phyloP scores from a whole-genome alignment of 208 protist genomes.

The Leishmania braziliensis region DNA sequence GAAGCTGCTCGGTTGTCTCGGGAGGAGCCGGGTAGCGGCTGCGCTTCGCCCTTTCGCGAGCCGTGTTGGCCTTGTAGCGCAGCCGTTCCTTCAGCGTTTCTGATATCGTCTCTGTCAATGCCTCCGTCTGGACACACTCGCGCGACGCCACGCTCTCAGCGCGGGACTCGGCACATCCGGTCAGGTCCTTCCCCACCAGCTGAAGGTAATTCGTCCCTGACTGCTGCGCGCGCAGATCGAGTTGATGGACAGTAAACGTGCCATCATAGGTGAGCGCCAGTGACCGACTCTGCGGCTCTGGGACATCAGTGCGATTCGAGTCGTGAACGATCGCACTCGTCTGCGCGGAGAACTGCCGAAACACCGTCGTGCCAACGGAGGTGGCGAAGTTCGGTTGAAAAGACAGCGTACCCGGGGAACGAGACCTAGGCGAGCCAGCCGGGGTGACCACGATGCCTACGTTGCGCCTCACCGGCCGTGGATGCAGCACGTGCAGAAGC shows the following conservation, averaged over 20 bases:
- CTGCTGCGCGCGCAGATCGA: slow-evolving; percentile 67
- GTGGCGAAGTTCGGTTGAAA: not conserved
- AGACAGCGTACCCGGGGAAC: not conserved
- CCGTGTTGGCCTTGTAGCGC: slow-evolving; percentile 48
- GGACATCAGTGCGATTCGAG: not conserved
- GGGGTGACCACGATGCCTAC: not conserved
- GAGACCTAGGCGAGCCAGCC: not conserved
- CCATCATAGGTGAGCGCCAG: slow-evolving; percentile 57
- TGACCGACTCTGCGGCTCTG: not conserved
- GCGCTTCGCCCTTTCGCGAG: slow-evolving; percentile 52
- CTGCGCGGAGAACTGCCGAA: not conserved
- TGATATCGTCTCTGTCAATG: slow-evolving; percentile 74
- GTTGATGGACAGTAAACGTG: slow-evolving; percentile 67
- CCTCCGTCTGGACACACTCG: slow-evolving; percentile 84
- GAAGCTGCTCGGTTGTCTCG: slow-evolving; percentile 65
- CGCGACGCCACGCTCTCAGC: slow-evolving; percentile 68
- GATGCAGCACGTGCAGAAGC: slow-evolving; percentile 42
- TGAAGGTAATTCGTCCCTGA: slow-evolving; percentile 72
- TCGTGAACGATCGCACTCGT: not conserved
- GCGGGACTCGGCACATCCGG: slow-evolving; percentile 62
- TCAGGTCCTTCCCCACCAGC: slow-evolving; percentile 57
- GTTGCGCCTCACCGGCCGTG: slow-evolving; percentile 1
- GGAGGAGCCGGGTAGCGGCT: slow-evolving; percentile 70
- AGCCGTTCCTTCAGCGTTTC: slow-evolving; percentile 46
- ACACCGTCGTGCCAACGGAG: not conserved